phyloP scores from a whole-genome alignment of 2,329 filamentous ascomycete genomes.

The Coniochaeta sp. region DNA sequence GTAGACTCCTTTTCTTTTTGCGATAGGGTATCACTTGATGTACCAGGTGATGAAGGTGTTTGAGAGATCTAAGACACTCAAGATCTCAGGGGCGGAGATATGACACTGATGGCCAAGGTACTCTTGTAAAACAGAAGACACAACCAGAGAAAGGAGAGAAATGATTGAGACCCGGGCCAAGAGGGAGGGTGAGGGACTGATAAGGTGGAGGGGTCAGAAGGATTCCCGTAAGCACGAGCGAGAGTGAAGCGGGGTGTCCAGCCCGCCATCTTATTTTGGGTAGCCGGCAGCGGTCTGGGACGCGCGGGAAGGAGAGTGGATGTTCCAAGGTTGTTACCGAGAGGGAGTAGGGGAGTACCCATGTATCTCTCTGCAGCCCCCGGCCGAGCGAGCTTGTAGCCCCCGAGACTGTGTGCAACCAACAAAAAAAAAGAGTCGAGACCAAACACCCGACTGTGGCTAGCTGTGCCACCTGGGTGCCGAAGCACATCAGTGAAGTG shows the following conservation, averaged over 20 bases:
- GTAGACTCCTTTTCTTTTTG: background rate
- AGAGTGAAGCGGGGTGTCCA: background rate
- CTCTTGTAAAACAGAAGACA: background rate
- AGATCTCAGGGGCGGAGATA: background rate
- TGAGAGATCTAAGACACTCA: background rate
- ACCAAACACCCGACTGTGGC: slow-evolving; percentile 7
- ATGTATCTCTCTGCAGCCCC: background rate
- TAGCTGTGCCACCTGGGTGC: slow-evolving; percentile 9
- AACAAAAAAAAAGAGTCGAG: background rate
- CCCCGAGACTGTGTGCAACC: background rate
- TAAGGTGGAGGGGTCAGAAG: background rate
- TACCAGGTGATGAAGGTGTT: background rate
- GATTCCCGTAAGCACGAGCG: background rate
- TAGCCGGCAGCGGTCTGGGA: background rate
- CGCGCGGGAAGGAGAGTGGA: background rate
- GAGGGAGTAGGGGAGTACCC: background rate
- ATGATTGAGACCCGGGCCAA: background rate
- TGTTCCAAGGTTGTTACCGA: background rate
- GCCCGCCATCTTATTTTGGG: slow-evolving; percentile 1
- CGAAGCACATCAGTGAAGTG: background rate
- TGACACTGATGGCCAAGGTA: background rate
- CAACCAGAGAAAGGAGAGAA: background rate
- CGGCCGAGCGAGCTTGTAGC: background rate
- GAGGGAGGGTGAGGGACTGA: background rate
- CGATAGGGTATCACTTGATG: background rate